Evolutionary conservation across 1,284 basidiomycete genomes (phyloP).

Genomic region (Psilocybe mexicana): DNA sequence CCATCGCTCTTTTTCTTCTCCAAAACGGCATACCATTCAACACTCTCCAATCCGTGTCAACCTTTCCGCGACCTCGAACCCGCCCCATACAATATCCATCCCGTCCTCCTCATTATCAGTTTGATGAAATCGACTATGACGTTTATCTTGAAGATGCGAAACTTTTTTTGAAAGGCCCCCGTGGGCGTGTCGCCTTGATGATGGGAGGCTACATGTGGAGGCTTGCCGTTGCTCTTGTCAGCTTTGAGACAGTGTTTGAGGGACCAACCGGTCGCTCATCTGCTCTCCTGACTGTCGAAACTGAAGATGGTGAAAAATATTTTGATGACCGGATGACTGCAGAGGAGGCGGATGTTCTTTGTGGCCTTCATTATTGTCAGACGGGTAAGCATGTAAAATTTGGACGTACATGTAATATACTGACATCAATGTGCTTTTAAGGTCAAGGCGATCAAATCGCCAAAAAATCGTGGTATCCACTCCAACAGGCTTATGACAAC

Average conservation of each 20-base stretch:
- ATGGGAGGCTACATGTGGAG: slow-evolving; percentile 3
- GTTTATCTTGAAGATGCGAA: background rate
- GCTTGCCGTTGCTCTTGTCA: background rate
- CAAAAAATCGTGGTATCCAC: slow-evolving; percentile 6
- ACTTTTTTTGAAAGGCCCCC: background rate
- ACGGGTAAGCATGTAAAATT: background rate
- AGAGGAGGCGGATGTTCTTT: background rate
- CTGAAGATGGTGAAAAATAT: background rate
- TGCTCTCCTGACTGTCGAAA: background rate
- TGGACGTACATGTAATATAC: background rate
- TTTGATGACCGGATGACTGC: background rate
- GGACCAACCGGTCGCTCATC: background rate
- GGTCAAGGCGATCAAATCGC: slow-evolving; percentile 1
- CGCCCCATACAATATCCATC: background rate
- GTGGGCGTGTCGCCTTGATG: slow-evolving; percentile 4
- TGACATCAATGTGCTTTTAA: background rate
- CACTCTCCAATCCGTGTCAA: background rate
- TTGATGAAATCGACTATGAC: background rate
- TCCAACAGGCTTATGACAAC: background rate
- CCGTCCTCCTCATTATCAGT: background rate
- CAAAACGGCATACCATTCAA: background rate
- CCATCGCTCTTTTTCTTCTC: background rate
- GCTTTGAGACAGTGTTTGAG: background rate
- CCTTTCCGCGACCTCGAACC: background rate
- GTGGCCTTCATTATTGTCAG: background rate